Base-by-base conservation (phyloP, 2,329 filamentous ascomycete species). In the Exophiala calicioides region DNA sequence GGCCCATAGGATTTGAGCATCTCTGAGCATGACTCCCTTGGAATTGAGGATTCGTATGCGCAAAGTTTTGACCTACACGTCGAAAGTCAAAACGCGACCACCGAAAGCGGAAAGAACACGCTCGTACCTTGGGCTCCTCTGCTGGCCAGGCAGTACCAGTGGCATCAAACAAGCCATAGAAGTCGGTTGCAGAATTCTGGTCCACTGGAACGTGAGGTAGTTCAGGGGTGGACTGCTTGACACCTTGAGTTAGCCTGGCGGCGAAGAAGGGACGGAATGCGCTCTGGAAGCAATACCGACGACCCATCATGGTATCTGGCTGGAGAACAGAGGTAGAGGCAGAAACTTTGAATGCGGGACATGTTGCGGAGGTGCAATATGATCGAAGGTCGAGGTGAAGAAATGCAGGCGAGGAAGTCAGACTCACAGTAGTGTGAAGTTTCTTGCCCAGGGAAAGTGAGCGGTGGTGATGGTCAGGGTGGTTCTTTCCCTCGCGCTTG, bases 1-100 rank as follows among this genome's bases (percentile, higher is more conserved):
- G 1, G 80, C 80, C 68, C 84, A 82, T 45, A 73, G 69, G 30
- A 80, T 74, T 41, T 94, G 87, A 33, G 77, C 70, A 49, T 82
- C 71, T 72, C 78, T 66, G 71, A 85, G 66, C 8, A 67, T 71
- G 4, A 73, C 69, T 50, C 81, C 78, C 32, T 81, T 81, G 50
- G 70, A 67, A 15, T 71, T 64, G 29, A 74, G 65, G 20, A 85
- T 63, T 34, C 75, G 72, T 34, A 76, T 68, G 46, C 77, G 69
- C 23, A 84, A 68, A 24, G 66, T 65, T 55, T 79, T 75, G 59
- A 81, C 67, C 78, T 76, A 35, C 5, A 21, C 3, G 7, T 23
- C 23, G 15, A 19, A n/a, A 5, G 34, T 55, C 20, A 55, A 31
- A 19, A 31, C 20, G n/a, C 7, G 19, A 10, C 8, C 10, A 7